phyloP scores from a whole-genome alignment of 2,329 filamentous ascomycete species.

The Tolypocladium tundrense region DNA sequence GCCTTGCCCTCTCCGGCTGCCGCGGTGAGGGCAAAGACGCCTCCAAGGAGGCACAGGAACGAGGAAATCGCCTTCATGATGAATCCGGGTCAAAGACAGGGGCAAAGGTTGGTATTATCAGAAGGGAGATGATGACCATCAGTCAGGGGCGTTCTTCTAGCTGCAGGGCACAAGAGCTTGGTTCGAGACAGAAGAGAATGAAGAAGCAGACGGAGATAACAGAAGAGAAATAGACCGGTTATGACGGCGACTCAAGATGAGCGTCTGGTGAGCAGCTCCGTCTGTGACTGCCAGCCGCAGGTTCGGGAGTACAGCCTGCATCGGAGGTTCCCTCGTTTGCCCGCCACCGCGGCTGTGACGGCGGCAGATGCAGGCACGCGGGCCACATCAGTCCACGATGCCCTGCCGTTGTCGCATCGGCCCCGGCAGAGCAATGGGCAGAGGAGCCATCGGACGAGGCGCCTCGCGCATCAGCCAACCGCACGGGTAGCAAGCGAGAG shows the following conservation, averaged over 20 bases:
- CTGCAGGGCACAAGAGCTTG: neutral
- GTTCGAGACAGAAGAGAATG: neutral
- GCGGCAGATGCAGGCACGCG: neutral
- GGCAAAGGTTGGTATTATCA: too few relatives aligned
- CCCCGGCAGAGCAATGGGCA: neutral
- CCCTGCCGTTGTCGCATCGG: neutral
- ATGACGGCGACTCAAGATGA: neutral
- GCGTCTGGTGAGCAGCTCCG: neutral
- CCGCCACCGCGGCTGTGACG: neutral
- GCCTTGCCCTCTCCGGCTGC: neutral
- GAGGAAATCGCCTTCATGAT: neutral
- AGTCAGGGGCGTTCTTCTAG: neutral
- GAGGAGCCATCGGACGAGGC: neutral
- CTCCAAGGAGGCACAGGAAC: conserved; percentile 4
- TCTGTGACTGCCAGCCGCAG: neutral
- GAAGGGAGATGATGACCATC: neutral
- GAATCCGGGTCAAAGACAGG: neutral
- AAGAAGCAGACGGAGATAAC: neutral
- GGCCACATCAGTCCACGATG: neutral
- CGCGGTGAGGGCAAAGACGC: conserved; percentile 1
- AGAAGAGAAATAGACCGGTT: neutral
- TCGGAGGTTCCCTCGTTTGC: neutral
- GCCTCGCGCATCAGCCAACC: neutral
- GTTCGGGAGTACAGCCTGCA: neutral
- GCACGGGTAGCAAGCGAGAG: neutral